Evolutionary conservation across 139 green algal genomes (phyloP), one percentile per base, ranked within the genome.

Genomic region (Chlorella sp.): DNA sequence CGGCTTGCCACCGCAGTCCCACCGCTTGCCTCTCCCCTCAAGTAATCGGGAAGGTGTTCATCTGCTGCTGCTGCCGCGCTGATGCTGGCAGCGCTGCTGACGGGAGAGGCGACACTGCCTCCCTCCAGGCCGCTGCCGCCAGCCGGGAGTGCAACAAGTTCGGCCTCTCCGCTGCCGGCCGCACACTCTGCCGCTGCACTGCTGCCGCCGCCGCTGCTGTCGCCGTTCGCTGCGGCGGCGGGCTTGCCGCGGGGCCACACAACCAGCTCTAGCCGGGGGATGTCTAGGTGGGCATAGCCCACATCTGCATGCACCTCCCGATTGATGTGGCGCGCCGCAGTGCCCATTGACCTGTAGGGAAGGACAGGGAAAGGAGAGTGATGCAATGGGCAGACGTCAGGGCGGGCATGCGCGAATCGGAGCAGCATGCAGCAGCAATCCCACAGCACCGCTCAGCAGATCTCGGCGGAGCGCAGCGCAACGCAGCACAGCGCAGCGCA

Each of bases 261-360:
- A 5, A 86, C 86, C 1, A 90, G 51, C 82, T 90, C 86, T 15
- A 90, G 7, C 28, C 51, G 41, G 2, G 86, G 79, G 21, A 90
- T 80, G 20, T 63, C 38, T 32, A 72, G 34, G 64, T 90, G 86
- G 18, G 86, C 86, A 65, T 87, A 90, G 20, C 86, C 86, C 15
- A 90, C 18, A 26, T 87, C 82, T 17, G 86, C 47, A 26, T 74
- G 64, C 44, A 85, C 44, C 23, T 90, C 74, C 34, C 55, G 81
- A 23, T 76, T 9, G 30, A 34, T 28, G 12, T 71, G 62, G 57
- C 39, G 74, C 55, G 38, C 74, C 2, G 64, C 80, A 6, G 80
- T 56, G 34, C 67, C 67, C 26, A 85, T 38, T 1, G 65, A 78
- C 23, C 80, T 85, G 64, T 15, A 60, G 51, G 51, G 51, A 60